Evolutionary conservation across 1,284 basidiomycete genomes (phyloP), one percentile per base, ranked within the genome.

Genomic region (Sporisorium sorghi): DNA sequence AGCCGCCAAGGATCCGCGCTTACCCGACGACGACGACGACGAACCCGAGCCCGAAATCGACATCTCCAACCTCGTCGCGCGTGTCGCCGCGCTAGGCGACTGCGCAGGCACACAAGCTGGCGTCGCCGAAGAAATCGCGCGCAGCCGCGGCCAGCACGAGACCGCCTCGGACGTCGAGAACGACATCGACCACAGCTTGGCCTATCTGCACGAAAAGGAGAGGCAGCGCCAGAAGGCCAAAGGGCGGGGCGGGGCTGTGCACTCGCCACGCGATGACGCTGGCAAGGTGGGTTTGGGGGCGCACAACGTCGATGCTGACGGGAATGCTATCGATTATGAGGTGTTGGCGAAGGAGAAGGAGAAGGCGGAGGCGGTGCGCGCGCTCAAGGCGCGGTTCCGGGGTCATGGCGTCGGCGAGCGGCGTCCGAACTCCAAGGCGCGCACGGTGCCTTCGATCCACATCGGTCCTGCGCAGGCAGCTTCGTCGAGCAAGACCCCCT

Each of bases 31-130:
- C 17, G 53, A 67, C 69, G 75, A 78, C 11, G 58, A 63, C 14
- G 83, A 83, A 28, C 72, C 75, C 0, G 80, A 82, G 47, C 78
- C 81, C 11, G 82, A 83, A 51, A 76, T 84, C 11, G 82, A 84
- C 52, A 62, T 83, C 15, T 69, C 76, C 24, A 54, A 53, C 17
- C 70, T 84, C 6, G 54, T 78, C 7, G 79, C 66, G 15, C 61
- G 73, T 15, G 77, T 84, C 5, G 70, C 74, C 1, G 63, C 77
- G 2, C 46, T 81, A 3, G 81, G 75, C 15, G 58, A 73, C 21
- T 58, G 66, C 47, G 65, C 64, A 8, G 35, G 35, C 23, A 58
- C 73, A 0, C 70, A 76, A 43, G 73, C 70, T 2, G 69, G 75
- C 12, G 10, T 75, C 17, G 54, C 62, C 3, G 58, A 62, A 30